Evolutionary conservation across 1,284 basidiomycete species (phyloP).

Genomic region (Ustilago bromivora): DNA sequence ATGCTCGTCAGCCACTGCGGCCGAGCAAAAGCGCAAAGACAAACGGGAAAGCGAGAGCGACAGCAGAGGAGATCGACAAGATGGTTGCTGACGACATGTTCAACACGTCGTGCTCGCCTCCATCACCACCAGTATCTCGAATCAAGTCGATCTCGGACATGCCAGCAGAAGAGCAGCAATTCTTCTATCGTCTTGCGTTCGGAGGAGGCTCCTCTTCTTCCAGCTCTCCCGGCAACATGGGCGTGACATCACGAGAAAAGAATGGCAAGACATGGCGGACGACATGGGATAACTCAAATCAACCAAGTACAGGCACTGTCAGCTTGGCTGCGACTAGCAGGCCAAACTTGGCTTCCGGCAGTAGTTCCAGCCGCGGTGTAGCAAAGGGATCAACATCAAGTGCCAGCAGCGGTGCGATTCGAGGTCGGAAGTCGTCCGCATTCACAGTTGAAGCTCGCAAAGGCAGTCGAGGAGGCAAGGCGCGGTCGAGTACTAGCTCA

Average conservation of each 20-base stretch:
- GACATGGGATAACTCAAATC: constrained; percentile 25
- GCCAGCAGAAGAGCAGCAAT: constrained; percentile 31
- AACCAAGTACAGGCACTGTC: not conserved
- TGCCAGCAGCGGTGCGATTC: constrained; percentile 4
- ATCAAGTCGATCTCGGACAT: constrained; percentile 41
- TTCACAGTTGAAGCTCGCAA: constrained; percentile 8
- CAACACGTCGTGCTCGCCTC: constrained; percentile 31
- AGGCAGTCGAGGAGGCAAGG: constrained; percentile 8
- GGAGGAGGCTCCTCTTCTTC: constrained; percentile 17
- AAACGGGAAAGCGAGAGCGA: constrained; percentile 8
- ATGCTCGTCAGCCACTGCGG: not conserved
- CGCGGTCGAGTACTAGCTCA: not conserved
- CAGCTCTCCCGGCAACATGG: constrained; percentile 3
- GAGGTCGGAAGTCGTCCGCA: constrained; percentile 11
- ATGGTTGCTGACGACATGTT: constrained; percentile 11
- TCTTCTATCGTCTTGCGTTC: constrained; percentile 43
- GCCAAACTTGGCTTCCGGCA: not conserved
- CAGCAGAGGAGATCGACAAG: not conserved
- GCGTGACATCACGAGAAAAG: constrained; percentile 24
- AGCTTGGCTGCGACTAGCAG: constrained; percentile 2
- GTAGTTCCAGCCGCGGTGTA: not conserved
- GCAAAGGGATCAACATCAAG: not conserved
- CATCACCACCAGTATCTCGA: constrained; percentile 17
- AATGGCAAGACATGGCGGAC: constrained; percentile 48
- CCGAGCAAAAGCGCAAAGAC: not conserved